phyloP scores from a whole-genome alignment of 2,329 filamentous ascomycete species.

The Cryphonectria carpinicola region DNA sequence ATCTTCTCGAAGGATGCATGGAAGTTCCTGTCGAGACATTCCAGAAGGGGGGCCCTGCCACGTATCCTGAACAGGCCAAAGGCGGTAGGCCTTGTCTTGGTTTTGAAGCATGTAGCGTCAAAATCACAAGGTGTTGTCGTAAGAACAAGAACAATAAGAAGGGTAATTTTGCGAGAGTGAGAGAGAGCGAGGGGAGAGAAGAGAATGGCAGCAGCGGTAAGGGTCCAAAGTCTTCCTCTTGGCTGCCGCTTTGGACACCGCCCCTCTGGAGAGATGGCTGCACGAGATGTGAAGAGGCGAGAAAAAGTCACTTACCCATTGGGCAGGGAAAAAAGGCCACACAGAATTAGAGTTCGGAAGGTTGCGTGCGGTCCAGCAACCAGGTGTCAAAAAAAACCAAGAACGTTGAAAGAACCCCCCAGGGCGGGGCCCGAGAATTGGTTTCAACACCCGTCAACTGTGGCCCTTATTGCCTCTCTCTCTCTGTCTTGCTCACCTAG shows the following conservation, averaged over 20 bases:
- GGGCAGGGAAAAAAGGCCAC: background rate
- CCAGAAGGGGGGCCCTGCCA: background rate
- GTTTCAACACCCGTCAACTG: background rate
- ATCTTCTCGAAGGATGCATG: slow-evolving; percentile 19
- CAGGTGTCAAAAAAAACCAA: slow-evolving; percentile 9
- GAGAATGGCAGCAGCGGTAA: background rate
- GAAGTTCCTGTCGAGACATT: slow-evolving; percentile 8
- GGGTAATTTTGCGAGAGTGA: background rate
- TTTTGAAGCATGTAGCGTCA: background rate
- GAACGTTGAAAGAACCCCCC: slow-evolving; percentile 5
- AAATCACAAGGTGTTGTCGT: background rate
- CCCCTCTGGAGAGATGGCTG: background rate
- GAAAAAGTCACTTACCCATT: background rate
- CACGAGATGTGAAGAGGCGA: background rate
- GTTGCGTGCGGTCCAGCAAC: slow-evolving; percentile 1
- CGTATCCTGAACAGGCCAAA: background rate
- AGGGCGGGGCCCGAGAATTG: background rate
- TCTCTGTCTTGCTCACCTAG: background rate
- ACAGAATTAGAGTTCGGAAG: background rate
- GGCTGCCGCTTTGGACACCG: background rate
- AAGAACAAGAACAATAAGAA: background rate
- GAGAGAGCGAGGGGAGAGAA: background rate
- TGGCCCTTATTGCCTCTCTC: background rate
- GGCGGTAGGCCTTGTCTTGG: background rate
- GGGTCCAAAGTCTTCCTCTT: background rate